phyloP scores from a whole-genome alignment of 345 rosid genomes.

The Rubroshorea leprosula region DNA sequence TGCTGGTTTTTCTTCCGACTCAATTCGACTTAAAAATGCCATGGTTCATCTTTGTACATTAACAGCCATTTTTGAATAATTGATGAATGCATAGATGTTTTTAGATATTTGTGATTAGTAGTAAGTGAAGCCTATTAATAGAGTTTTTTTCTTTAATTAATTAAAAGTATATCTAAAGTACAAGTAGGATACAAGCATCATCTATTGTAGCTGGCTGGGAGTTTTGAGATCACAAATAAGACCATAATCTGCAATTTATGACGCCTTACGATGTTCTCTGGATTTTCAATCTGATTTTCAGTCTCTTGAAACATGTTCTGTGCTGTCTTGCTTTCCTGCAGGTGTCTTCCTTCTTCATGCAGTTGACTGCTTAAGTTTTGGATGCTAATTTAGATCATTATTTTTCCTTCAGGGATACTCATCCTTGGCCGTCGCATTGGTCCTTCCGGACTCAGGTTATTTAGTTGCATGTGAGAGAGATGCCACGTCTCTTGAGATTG shows the following conservation, averaged over 20 bases:
- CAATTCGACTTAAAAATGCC: too few relatives aligned
- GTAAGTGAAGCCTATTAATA: background rate
- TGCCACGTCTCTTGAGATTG: constrained; percentile 60
- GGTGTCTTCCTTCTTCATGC: background rate
- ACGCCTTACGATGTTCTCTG: background rate
- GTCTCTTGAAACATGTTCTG: background rate
- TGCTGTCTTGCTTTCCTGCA: background rate
- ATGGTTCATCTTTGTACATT: too few relatives aligned
- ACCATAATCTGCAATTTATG: background rate
- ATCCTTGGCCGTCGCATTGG: constrained; percentile 84
- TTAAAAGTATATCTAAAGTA: too few relatives aligned
- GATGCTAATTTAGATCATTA: background rate
- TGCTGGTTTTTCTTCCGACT: too few relatives aligned
- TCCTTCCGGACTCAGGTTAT: constrained; percentile 65
- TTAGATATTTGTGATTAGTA: background rate
- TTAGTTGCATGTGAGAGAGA: constrained; percentile 94
- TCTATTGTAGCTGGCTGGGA: background rate
- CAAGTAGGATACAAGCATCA: too few relatives aligned
- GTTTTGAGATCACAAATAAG: background rate
- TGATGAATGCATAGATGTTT: too few relatives aligned
- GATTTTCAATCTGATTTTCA: too few relatives aligned
- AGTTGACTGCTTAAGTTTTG: background rate
- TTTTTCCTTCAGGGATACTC: constrained; percentile 68
- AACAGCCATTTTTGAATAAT: too few relatives aligned
- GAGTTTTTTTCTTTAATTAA: too few relatives aligned